A percentile compares a stretch with the other conserved stretches of the same genome.
Conservation (phyloP, 2,329 filamentous ascomycete genomes). For the Talaromyces piceae region DNA sequence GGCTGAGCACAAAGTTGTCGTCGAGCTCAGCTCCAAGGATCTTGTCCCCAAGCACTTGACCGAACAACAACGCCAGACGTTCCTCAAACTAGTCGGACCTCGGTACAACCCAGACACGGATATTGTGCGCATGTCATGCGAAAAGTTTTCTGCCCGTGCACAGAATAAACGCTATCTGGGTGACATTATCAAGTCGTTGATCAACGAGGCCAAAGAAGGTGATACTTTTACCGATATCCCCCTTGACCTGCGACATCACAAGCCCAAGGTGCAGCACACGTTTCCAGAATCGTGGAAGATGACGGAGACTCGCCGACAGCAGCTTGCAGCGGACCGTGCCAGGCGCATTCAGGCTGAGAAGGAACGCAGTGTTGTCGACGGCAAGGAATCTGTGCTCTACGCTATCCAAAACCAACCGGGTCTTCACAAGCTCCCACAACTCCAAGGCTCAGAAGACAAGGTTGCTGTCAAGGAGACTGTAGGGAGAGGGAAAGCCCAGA, state of each 20-base stretch:
- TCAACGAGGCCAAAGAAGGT: slow-evolving; percentile 68
- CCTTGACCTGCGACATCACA: slow-evolving; percentile 80
- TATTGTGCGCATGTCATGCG: slow-evolving; percentile 81
- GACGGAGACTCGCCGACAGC: slow-evolving; percentile 58
- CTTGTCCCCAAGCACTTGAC: slow-evolving; percentile 54
- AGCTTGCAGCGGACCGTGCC: slow-evolving; percentile 57
- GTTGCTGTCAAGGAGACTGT: slow-evolving; percentile 20
- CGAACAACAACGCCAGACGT: slow-evolving; percentile 62
- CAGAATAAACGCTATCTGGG: slow-evolving; percentile 96
- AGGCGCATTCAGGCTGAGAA: slow-evolving; percentile 50
- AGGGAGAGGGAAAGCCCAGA: background rate
- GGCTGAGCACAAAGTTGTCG: slow-evolving; percentile 84
- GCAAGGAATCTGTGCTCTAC: slow-evolving; percentile 32
- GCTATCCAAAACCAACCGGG: slow-evolving; percentile 26
- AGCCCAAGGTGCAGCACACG: slow-evolving; percentile 54
- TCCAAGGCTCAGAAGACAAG: slow-evolving; percentile 19
- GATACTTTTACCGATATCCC: slow-evolving; percentile 87
- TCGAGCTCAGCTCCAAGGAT: slow-evolving; percentile 75
- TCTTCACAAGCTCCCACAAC: slow-evolving; percentile 24
- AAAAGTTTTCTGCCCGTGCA: slow-evolving; percentile 77
- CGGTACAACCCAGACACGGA: slow-evolving; percentile 82
- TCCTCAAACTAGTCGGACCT: slow-evolving; percentile 77
- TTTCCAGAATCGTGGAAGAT: slow-evolving; percentile 83
- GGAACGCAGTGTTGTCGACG: slow-evolving; percentile 52
- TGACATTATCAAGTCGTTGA: slow-evolving; percentile 65